These are phyloP conservation scores for Limnanthes douglasii DNA, from an alignment of 345 rosid species.

Conservation along the genomic window DNA sequence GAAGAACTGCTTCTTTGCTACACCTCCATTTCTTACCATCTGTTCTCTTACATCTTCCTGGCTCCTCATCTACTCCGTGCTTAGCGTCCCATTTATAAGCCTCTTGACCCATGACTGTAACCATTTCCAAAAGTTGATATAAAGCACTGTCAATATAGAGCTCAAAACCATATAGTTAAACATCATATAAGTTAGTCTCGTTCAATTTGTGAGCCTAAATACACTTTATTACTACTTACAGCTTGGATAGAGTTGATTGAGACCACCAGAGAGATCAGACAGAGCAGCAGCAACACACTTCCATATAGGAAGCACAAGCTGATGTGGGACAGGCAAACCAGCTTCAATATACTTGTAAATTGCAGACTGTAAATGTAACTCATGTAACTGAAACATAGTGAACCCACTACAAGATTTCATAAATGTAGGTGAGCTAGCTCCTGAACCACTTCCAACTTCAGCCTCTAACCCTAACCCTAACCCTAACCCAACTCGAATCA, in stretches of 20 bases:
- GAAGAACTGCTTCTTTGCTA: slow-evolving; percentile 24
- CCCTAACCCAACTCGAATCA: slow-evolving; percentile 15
- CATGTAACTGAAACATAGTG: slow-evolving; percentile 29
- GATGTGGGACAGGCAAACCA: slow-evolving; percentile 24
- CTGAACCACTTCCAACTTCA: slow-evolving; percentile 23
- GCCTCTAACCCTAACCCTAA: slow-evolving; percentile 25
- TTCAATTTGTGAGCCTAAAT: not conserved
- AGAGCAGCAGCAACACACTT: slow-evolving; percentile 17
- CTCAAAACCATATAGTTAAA: not conserved
- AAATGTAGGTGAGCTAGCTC: not conserved
- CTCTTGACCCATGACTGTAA: slow-evolving; percentile 10
- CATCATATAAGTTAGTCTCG: not conserved
- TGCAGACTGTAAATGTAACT: slow-evolving; percentile 29
- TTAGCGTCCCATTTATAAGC: slow-evolving; percentile 10
- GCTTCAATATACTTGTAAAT: slow-evolving; percentile 27
- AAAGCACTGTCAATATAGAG: not conserved
- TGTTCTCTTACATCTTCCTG: slow-evolving; percentile 43
- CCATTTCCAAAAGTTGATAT: not conserved
- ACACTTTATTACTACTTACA: slow-evolving; percentile 18
- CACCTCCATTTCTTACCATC: slow-evolving; percentile 58
- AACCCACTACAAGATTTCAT: slow-evolving; percentile 13
- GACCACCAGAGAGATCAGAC: slow-evolving; percentile 7
- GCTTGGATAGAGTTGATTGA: slow-evolving; percentile 17
- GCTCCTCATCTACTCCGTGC: slow-evolving; percentile 25
- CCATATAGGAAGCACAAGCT: slow-evolving; percentile 33